Conservation (phyloP, 2,329 filamentous ascomycete genomes). For the Pseudocercospora fijiensis region DNA sequence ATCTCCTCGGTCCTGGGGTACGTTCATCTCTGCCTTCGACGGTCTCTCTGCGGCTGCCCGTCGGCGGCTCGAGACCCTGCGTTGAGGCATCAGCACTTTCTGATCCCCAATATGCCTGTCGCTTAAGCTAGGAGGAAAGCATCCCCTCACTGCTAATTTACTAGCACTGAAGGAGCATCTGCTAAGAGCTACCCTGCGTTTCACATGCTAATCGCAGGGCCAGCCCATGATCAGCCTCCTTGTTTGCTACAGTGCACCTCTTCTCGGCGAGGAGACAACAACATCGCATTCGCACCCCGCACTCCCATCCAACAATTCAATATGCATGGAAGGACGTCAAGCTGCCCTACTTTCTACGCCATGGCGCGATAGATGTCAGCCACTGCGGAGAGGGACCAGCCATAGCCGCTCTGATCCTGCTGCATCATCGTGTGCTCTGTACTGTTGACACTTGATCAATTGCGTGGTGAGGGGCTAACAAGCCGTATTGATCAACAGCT, state of each 20-base stretch:
- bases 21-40: background rate
- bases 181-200: background rate
- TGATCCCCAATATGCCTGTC: background rate
- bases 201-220: conserved; percentile 8
- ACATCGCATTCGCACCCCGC: background rate
- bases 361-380: background rate
- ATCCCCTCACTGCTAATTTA: no score
- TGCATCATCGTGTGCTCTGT: background rate
- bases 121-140: background rate
- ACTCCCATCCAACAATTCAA: background rate
- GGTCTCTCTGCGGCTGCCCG: background rate
- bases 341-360: background rate
- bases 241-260: background rate
- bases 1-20: background rate
- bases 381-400: background rate
- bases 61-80: conserved; percentile 7
- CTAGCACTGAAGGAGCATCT: background rate
- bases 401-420: background rate
- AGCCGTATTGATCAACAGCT: background rate
- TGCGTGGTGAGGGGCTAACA: background rate
- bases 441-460: background rate
- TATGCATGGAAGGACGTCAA: background rate
- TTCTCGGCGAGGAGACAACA: conserved; percentile 1
- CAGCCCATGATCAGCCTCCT: background rate
- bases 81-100: conserved; percentile 5